Percentiles rank a stretch among this genome's conserved stretches.
phyloP scores from a whole-genome alignment of 2,329 filamentous ascomycete genomes.

The Fusarium illudens region DNA sequence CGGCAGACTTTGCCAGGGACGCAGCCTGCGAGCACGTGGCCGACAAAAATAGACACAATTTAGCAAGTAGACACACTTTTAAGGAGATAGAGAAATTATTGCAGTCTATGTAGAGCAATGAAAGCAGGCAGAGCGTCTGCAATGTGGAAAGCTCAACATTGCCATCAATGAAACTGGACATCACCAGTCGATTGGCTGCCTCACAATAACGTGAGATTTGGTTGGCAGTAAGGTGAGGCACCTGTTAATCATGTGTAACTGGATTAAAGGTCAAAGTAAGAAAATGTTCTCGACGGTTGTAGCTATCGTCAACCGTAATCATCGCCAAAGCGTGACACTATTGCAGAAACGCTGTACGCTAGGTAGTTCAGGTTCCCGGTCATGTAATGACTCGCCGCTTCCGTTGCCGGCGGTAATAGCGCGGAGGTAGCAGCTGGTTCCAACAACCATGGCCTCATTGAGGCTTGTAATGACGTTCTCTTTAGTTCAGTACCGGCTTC shows the following conservation, averaged over 20 bases:
- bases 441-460: no score
- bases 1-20: not conserved
- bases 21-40: not conserved
- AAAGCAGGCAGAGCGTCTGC: slow-evolving; percentile 6
- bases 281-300: no score
- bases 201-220: not conserved
- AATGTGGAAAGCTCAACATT: slow-evolving; percentile 7
- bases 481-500: not conserved
- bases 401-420: not conserved
- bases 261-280: no score
- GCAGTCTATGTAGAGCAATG: not conserved
- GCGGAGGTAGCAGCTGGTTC: not conserved
- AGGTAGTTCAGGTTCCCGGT: not conserved
- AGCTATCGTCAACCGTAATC: no score
- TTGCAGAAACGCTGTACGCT: not conserved
- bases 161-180: not conserved
- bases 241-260: not conserved
- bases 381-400: not conserved
- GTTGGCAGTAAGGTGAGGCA: not conserved
- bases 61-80: not conserved
- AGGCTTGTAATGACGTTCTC: not conserved
- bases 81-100: not conserved
- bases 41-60: not conserved
- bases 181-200: not conserved
- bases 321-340: not conserved